Base-by-base conservation (phyloP, 805 yeast species). In the Lipomyces yamadae region DNA sequence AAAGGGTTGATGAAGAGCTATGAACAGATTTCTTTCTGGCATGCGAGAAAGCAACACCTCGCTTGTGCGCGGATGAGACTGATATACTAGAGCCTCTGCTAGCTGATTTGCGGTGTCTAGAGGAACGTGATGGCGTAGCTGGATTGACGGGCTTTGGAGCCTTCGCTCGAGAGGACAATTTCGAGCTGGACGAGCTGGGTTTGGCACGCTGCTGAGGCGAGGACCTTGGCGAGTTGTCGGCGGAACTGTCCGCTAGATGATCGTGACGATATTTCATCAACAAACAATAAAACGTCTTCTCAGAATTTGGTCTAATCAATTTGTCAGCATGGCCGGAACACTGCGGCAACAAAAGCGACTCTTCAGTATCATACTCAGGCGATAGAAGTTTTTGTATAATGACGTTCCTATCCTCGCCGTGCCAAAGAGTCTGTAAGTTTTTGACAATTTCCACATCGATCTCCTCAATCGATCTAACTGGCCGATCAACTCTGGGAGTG, bases 401-500 rank as follows among this genome's bases (percentile, higher is more conserved):
- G 8, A 81, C 79, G 3, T 81, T 77, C 61, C 84, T 83, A 56
- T 84, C 82, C 69, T 88, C 90, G 64, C 93, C 94, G 75, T 90
- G 97, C 85, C 95, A 91, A 68, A 91, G 79, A 6, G 90, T 90
- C 56, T 89, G 88, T 69, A 91, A 79, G 74, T 89, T 90, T 73
- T 89, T 87, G 74, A 91, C 80, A 64, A 92, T 88, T 74, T 89
- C 93, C 63, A 80, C 80, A 76, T 92, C 96, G 67, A 90, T 85
- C 61, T 86, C 87, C n/a, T 79, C 80, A 52, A 76, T 73, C 10
- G 78, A 72, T 7, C 61, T 42, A 18, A 79, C 75, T 1, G 81
- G 82, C 33, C 72, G 76, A 37, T 76, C 69, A 15, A 77, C 79
- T 56, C 65, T 66, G 60, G 72, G 67, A 63, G 65, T 48, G 63